Evolutionary conservation across 2,329 filamentous ascomycete species (phyloP).

Genomic region (Cordyceps militaris): DNA sequence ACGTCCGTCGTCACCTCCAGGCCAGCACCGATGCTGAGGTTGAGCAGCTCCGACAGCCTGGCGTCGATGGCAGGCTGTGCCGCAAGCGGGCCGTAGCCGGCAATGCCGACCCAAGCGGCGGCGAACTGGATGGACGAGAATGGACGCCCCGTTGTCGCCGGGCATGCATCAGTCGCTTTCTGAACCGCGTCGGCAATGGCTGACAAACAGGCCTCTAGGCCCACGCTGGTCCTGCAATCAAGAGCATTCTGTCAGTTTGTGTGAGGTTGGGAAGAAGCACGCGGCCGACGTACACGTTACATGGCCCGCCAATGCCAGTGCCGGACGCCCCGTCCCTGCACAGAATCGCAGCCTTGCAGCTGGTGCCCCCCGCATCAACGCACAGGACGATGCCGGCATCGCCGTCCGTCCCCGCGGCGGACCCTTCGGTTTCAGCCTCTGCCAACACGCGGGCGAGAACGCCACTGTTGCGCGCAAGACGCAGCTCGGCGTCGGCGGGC

Average conservation of each 20-base stretch:
- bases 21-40: constrained; percentile 15
- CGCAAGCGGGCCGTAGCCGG: constrained; percentile 31
- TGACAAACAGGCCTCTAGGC: constrained; percentile 22
- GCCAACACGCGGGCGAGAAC: constrained; percentile 16
- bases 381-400: constrained; percentile 24
- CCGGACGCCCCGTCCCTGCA: constrained; percentile 20
- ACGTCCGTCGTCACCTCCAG: constrained; percentile 33
- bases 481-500: constrained; percentile 18
- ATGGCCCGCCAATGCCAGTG: constrained; percentile 28
- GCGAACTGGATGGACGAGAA: constrained; percentile 17
- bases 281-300: constrained; percentile 29
- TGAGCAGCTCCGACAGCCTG: constrained; percentile 23
- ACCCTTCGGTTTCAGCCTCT: constrained; percentile 1
- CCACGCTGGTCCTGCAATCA: constrained; percentile 19
- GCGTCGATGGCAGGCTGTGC: constrained; percentile 22
- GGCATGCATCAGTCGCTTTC: constrained; percentile 19
- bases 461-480: constrained; percentile 14
- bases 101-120: constrained; percentile 32
- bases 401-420: neutral
- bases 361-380: constrained; percentile 36
- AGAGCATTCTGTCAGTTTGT: neutral
- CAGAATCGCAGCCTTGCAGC: constrained; percentile 32
- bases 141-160: constrained; percentile 10
- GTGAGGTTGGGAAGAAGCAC: neutral
- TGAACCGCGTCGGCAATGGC: constrained; percentile 22